phyloP scores from a whole-genome alignment of 208 protist species.

The Novymonas esmeraldas region DNA sequence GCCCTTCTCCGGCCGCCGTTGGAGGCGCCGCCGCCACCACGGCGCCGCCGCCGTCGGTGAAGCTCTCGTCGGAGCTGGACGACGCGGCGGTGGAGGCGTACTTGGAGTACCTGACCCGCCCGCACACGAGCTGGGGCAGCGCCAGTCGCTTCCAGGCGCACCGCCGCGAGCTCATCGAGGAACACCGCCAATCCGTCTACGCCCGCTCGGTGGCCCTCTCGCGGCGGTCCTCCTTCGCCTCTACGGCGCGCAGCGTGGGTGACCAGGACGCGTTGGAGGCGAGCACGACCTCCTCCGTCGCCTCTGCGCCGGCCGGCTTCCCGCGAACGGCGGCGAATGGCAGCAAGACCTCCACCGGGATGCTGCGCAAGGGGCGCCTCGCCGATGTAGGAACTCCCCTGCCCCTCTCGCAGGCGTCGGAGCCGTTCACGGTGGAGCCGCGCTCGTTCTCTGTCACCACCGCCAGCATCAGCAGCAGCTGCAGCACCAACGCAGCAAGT shows the following conservation, averaged over 20 bases:
- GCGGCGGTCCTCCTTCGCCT: constrained; percentile 44
- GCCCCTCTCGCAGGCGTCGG: background rate
- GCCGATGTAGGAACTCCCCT: constrained; percentile 7
- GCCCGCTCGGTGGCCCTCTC: constrained; percentile 57
- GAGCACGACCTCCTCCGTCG: constrained; percentile 32
- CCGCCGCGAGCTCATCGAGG: constrained; percentile 42
- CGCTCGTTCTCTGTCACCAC: constrained; percentile 4
- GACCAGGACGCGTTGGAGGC: constrained; percentile 15
- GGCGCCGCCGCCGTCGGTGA: constrained; percentile 21
- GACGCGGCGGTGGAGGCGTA: constrained; percentile 75
- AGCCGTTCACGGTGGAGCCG: background rate
- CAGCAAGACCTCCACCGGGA: constrained; percentile 39
- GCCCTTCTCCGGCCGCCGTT: background rate
- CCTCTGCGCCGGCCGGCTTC: constrained; percentile 41
- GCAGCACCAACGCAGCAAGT: constrained; percentile 2
- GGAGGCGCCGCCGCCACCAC: background rate
- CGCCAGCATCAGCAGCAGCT: constrained; percentile 6
- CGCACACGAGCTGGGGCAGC: constrained; percentile 89
- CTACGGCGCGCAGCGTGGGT: constrained; percentile 28
- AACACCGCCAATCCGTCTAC: constrained; percentile 43
- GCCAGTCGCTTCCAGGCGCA: constrained; percentile 44
- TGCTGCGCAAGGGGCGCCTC: constrained; percentile 43
- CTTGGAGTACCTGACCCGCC: constrained; percentile 86
- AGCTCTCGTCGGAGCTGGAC: constrained; percentile 65
- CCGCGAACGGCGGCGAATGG: constrained; percentile 36